A percentile compares a stretch with the other conserved stretches of the same genome.
Conservation (phyloP, 2,329 filamentous ascomycete species). For the Alternaria solani region DNA sequence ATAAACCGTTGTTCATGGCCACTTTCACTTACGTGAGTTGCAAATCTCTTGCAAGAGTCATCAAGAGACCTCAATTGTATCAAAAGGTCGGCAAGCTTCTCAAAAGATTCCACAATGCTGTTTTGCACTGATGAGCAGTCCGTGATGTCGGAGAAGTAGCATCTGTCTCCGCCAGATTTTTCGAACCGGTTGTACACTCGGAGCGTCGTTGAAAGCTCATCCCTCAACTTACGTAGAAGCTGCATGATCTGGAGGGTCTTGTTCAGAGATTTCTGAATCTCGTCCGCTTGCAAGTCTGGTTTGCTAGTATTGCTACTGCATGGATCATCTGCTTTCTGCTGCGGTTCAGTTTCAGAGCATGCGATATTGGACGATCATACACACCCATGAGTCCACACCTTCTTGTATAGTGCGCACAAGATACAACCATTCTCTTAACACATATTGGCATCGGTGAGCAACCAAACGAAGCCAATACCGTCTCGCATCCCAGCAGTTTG, state of each 20-base stretch:
- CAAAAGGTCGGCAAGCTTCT: constrained; percentile 14
- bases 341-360: neutral
- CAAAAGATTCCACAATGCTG: constrained; percentile 17
- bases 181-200: constrained; percentile 10
- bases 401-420: constrained; percentile 14
- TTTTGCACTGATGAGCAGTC: neutral
- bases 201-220: constrained; percentile 7
- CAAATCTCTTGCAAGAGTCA: constrained; percentile 13
- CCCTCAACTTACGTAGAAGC: constrained; percentile 13
- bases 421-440: constrained; percentile 12
- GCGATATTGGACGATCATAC: neutral
- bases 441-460: neutral
- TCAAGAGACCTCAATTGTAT: constrained; percentile 8
- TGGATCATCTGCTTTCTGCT: neutral
- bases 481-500: constrained; percentile 16
- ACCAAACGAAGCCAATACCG: constrained; percentile 15
- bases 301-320: neutral
- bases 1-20: too few species aligned
- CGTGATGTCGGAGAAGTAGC: constrained; percentile 22
- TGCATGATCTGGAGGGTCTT: constrained; percentile 10
- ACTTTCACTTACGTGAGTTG: constrained; percentile 12
- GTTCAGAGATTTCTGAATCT: constrained; percentile 3
- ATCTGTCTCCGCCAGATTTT: constrained; percentile 9
- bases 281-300: neutral
- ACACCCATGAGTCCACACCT: constrained; percentile 11